Percentiles rank a stretch among this genome's conserved stretches.
These are phyloP conservation scores for Echium plantagineum DNA, from an alignment of 257 asterid species.

Conservation along the genomic window DNA sequence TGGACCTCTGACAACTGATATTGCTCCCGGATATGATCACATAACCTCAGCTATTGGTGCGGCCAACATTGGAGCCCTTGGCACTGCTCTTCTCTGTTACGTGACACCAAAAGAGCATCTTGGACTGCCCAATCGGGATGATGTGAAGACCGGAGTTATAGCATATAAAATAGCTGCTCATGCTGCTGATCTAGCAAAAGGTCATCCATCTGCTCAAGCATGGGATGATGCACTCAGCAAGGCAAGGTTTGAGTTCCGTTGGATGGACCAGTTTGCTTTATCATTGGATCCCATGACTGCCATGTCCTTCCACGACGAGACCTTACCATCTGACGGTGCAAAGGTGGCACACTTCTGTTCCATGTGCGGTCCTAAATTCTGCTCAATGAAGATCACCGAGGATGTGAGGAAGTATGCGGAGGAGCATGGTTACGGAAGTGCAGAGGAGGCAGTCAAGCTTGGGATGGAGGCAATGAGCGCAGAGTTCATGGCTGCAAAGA, in stretches of 20 bases:
- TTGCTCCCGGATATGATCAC: slow-evolving; percentile 93
- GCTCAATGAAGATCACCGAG: slow-evolving; percentile 96
- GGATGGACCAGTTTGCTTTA: slow-evolving; percentile 94
- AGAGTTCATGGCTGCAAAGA: slow-evolving; percentile 69
- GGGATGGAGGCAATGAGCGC: slow-evolving; percentile 99
- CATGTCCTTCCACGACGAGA: slow-evolving; percentile 89
- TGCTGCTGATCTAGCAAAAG: slow-evolving; percentile 84
- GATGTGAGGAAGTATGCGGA: slow-evolving; percentile 90
- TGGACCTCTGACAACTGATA: slow-evolving; percentile 86
- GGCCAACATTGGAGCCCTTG: slow-evolving; percentile 92
- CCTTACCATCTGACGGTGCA: slow-evolving; percentile 93
- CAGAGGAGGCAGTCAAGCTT: slow-evolving; percentile 68
- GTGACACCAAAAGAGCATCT: slow-evolving; percentile 96
- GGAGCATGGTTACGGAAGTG: slow-evolving; percentile 85
- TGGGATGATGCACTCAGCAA: slow-evolving; percentile 94
- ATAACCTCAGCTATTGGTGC: slow-evolving; percentile 95
- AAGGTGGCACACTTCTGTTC: slow-evolving; percentile 98
- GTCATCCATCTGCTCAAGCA: slow-evolving; percentile 83
- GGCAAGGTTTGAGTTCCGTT: slow-evolving; percentile 92
- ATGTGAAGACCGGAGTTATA: slow-evolving; percentile 78
- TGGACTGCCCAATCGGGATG: slow-evolving; percentile 78
- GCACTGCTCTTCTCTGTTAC: slow-evolving; percentile 86
- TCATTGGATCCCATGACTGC: slow-evolving; percentile 92
- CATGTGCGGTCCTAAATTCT: slow-evolving; percentile 94
- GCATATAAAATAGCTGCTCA: slow-evolving; percentile 86